Conservation (phyloP, 2,329 filamentous ascomycete species). For the Ascosphaera apis region DNA sequence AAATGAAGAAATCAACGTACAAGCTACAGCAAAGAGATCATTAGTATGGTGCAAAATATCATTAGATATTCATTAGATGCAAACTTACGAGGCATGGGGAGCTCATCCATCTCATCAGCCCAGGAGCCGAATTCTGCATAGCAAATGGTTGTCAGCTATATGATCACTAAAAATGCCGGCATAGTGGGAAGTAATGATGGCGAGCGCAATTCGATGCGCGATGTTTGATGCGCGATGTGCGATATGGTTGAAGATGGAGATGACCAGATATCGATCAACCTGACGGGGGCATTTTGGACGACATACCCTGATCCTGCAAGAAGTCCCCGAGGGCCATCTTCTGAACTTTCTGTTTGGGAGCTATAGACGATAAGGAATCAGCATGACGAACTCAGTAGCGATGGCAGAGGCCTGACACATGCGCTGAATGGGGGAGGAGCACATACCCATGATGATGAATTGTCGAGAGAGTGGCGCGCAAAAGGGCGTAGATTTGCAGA, state of each 20-base stretch:
- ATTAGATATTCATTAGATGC: background rate
- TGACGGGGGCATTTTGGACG: slow-evolving; percentile 3
- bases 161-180: no score
- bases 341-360: slow-evolving; percentile 80
- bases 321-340: slow-evolving; percentile 98
- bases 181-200: slow-evolving; percentile 9
- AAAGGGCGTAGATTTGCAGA: slow-evolving; percentile 17
- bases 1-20: background rate
- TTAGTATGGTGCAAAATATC: slow-evolving; percentile 1
- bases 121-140: slow-evolving; percentile 57
- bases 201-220: no score
- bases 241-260: no score
- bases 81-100: slow-evolving; percentile 45
- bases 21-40: slow-evolving; percentile 1
- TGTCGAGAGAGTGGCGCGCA: slow-evolving; percentile 17
- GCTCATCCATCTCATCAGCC: slow-evolving; percentile 97
- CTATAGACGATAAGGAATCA: slow-evolving; percentile 24
- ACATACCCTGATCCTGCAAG: slow-evolving; percentile 73
- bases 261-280: no score
- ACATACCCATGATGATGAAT: slow-evolving; percentile 38
- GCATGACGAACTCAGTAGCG: slow-evolving; percentile 2
- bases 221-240: no score
- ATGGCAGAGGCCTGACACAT: background rate
- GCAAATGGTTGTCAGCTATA: no score
- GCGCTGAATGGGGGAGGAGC: slow-evolving; percentile 4